A percentile compares a stretch with the other conserved stretches of the same genome.
Conservation (phyloP, 371 early-diverging fungal species). For the Mortierella sp. region DNA sequence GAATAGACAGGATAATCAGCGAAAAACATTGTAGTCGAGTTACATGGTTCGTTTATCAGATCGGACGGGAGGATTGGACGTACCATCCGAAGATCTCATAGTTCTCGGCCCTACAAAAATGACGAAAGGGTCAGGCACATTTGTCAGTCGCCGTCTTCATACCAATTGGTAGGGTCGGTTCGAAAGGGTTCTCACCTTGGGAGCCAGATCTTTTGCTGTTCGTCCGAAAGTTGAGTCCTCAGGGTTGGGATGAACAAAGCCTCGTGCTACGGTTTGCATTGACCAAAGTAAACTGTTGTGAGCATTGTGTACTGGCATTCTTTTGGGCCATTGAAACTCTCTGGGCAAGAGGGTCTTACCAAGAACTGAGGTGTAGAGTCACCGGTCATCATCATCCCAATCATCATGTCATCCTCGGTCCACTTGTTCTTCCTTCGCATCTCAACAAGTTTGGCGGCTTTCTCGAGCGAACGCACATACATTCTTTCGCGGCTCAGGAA, state of each 20-base stretch:
- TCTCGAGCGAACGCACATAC: conserved; percentile 51
- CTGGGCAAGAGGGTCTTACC: conserved; percentile 14
- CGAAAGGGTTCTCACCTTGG: conserved; percentile 52
- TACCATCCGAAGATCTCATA: conserved; percentile 83
- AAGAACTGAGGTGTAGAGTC: conserved; percentile 46
- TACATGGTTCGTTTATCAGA: too few relatives aligned
- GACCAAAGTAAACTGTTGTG: too few relatives aligned
- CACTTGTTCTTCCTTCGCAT: conserved; percentile 34
- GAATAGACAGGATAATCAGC: conserved; percentile 1
- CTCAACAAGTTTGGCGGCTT: conserved; percentile 45
- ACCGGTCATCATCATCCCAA: conserved; percentile 26
- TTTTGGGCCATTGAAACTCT: neutral
- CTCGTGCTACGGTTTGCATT: conserved; percentile 51
- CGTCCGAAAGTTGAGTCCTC: conserved; percentile 75
- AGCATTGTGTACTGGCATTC: too few relatives aligned
- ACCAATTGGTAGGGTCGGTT: neutral
- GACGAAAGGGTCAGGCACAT: too few relatives aligned
- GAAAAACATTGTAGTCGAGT: too few relatives aligned
- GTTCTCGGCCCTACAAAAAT: conserved; percentile 59
- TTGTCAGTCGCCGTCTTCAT: too few relatives aligned
- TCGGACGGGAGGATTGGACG: neutral
- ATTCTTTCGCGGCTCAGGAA: conserved; percentile 45
- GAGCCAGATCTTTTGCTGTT: conserved; percentile 81
- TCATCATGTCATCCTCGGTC: conserved; percentile 33
- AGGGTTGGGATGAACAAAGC: conserved; percentile 84